Conservation (phyloP, 257 asterid genomes). For the Fraxinus anomala region DNA sequence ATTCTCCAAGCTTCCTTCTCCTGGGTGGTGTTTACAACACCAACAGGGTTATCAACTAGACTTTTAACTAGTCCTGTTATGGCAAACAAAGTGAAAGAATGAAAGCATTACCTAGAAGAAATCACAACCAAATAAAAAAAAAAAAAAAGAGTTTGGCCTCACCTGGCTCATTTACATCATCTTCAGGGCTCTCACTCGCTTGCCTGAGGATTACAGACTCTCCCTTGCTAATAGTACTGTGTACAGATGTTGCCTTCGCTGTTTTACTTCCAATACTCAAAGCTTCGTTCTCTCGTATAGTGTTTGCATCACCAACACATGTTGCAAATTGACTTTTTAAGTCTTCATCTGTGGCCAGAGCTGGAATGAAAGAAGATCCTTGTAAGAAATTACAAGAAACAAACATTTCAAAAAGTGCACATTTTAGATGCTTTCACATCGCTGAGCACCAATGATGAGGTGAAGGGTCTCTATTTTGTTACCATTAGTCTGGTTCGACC, state of each 20-base stretch:
- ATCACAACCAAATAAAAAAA: not conserved
- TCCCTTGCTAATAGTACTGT: not conserved
- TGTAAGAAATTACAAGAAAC: constrained; percentile 16
- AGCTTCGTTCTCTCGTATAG: constrained; percentile 18
- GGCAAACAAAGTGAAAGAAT: not conserved
- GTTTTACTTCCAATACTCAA: not conserved
- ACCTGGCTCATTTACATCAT: not conserved
- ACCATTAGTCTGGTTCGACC: not conserved
- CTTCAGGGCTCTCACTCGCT: not conserved
- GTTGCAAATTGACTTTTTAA: constrained; percentile 18
- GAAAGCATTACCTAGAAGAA: not conserved
- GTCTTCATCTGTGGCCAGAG: constrained; percentile 17
- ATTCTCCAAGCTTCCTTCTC: not conserved
- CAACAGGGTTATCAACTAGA: not conserved
- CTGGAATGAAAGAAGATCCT: constrained; percentile 4
- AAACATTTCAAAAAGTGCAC: not conserved
- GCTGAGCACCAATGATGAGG: not conserved
- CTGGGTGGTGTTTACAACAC: not conserved
- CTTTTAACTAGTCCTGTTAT: not conserved
- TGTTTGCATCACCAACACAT: constrained; percentile 20
- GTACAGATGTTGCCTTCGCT: not conserved
- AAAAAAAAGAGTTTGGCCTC: not conserved
- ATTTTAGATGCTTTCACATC: not conserved
- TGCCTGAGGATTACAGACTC: not conserved
- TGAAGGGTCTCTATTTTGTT: not conserved